These are phyloP conservation scores for Neurospora sp. DNA, from an alignment of 495 filamentous ascomycete genomes.

Conservation along the genomic window DNA sequence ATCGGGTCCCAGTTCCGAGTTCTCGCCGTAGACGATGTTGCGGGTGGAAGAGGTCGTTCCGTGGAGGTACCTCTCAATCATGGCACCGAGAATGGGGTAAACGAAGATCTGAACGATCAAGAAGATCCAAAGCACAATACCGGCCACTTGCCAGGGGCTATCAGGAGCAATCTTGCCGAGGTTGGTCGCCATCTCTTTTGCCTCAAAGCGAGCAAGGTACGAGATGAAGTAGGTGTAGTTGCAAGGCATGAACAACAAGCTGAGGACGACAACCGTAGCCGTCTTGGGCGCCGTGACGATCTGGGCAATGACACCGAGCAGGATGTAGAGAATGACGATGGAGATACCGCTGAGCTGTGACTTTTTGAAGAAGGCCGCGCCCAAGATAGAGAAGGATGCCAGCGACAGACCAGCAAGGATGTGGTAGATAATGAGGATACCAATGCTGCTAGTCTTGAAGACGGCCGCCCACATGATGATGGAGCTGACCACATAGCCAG, in stretches of 20 bases:
- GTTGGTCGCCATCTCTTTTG: slow-evolving; percentile 42
- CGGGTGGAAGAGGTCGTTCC: slow-evolving; percentile 59
- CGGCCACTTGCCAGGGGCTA: slow-evolving; percentile 52
- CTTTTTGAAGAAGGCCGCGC: slow-evolving; percentile 63
- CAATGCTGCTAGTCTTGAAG: slow-evolving; percentile 50
- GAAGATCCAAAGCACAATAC: slow-evolving; percentile 58
- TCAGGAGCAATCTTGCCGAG: slow-evolving; percentile 46
- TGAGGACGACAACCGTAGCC: slow-evolving; percentile 49
- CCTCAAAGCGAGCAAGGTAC: slow-evolving; percentile 58
- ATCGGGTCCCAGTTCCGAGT: slow-evolving; percentile 24
- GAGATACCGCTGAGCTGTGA: slow-evolving; percentile 69
- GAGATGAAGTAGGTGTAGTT: slow-evolving; percentile 67
- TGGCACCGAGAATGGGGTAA: slow-evolving; percentile 59
- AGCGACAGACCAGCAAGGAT: slow-evolving; percentile 56
- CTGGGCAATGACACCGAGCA: slow-evolving; percentile 62
- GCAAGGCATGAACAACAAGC: slow-evolving; percentile 65
- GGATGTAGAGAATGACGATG: slow-evolving; percentile 50
- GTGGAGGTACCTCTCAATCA: slow-evolving; percentile 64
- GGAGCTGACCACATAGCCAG: slow-evolving; percentile 60
- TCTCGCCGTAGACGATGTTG: slow-evolving; percentile 34
- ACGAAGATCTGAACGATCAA: slow-evolving; percentile 60
- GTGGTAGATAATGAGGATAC: slow-evolving; percentile 52
- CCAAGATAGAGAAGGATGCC: slow-evolving; percentile 58
- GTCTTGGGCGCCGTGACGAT: slow-evolving; percentile 46
- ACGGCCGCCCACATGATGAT: slow-evolving; percentile 51